Evolutionary conservation across 225 moss, liverwort and hornwort species (phyloP), one percentile per base, ranked within the genome.

Genomic region (Neckera pumila): DNA sequence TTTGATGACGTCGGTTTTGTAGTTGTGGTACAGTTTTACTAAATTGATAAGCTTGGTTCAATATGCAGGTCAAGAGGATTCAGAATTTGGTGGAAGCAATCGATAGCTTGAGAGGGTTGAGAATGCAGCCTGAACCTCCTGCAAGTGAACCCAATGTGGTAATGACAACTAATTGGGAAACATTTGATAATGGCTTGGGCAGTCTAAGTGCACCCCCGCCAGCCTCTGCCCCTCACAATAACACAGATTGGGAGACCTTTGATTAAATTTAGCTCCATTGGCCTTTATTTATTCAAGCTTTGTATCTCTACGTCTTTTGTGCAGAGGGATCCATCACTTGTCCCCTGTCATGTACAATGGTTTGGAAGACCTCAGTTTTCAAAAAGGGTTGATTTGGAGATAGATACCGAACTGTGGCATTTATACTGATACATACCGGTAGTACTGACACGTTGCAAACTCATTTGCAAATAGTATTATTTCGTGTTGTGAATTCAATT

Each of bases 11-110:
- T 81, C 28, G 79, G 74, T 54, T 72, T 83, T 70, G 20, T 69
- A 20, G 30, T 61, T 80, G 79, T 65, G 60, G 12, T 43, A 28
- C 58, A 60, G 72, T 42, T 38, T 19, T 25, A 78, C 78, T 61
- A 43, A 82, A 84, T 72, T 84, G 85, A 72, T 64, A 42, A 67
- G 43, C 45, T 40, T 79, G 66, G 53, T 75, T 85, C 27, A n/a
- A 31, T 85, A 31, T 91, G 89, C 92, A 95, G 95, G 95, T 95
- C 36, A 95, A 95, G 91, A 93, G 91, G 86, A 91, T 95, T 71
- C 95, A 95, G 92, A 92, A 84, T 36, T 87, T 93, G 92, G 95
- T 95, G 87, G 95, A 95, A 90, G 83, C 88, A 75, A 90, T 95
- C 79, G 95, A 95, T 85, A 56, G 90, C 79, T 88, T 93, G 90